These are phyloP conservation scores for Trichoderma afroharzianum DNA, from an alignment of 2,329 filamentous ascomycete species.

Conservation along the genomic window DNA sequence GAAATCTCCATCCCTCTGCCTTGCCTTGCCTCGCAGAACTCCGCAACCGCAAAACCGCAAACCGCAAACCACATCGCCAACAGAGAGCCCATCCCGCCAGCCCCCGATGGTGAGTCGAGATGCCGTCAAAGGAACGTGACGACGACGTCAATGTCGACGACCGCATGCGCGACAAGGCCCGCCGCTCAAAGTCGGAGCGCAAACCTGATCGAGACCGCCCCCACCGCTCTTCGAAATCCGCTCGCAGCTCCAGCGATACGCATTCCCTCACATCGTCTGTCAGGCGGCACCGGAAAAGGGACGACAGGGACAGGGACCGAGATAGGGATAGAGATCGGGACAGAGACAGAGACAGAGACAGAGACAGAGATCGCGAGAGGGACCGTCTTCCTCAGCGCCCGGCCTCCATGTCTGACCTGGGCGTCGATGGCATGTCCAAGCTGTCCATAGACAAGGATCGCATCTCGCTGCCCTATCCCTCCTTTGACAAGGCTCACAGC, in stretches of 20 bases:
- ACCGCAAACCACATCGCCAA: not conserved
- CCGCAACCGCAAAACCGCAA: not conserved
- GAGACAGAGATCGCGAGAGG: slow-evolving; percentile 30
- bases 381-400: slow-evolving; percentile 26
- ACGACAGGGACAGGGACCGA: slow-evolving; percentile 27
- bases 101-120: slow-evolving; percentile 33
- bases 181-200: slow-evolving; percentile 39
- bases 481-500: slow-evolving; percentile 86
- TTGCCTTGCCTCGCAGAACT: not conserved
- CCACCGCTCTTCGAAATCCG: slow-evolving; percentile 34
- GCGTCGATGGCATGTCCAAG: slow-evolving; percentile 38
- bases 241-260: slow-evolving; percentile 42
- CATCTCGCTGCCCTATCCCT: slow-evolving; percentile 67
- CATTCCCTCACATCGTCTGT: slow-evolving; percentile 38
- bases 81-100: not conserved
- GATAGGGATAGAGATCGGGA: slow-evolving; percentile 34
- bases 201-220: slow-evolving; percentile 33
- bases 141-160: slow-evolving; percentile 36
- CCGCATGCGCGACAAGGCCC: slow-evolving; percentile 38
- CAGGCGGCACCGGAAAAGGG: slow-evolving; percentile 31
- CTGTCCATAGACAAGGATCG: slow-evolving; percentile 41
- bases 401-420: slow-evolving; percentile 46
- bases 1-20: not conserved
- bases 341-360: slow-evolving; percentile 36
- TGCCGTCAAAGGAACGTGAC: slow-evolving; percentile 43